Base-by-base conservation (phyloP, 352 stramenopile species). In the Phytopythium sindhum region DNA sequence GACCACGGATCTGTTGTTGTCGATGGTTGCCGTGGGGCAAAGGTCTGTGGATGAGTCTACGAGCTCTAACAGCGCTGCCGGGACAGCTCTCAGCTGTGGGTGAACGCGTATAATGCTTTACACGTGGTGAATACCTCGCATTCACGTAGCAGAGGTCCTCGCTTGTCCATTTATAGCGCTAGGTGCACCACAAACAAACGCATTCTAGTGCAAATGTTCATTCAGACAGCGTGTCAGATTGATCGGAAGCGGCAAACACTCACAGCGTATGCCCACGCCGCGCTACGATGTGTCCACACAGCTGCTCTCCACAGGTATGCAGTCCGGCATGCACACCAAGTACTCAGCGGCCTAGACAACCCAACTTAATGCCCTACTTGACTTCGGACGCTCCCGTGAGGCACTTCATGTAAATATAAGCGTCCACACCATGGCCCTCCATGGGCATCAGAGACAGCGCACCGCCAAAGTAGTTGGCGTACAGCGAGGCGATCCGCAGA, bases 361-460 rank as follows among this genome's bases (percentile, higher is more conserved):
- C 26, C n/a, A n/a, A n/a, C n/a, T n/a, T n/a, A n/a, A n/a, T 33
- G 15, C 0, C 23, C 54, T 86, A 90, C 73, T 90, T 89, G 68
- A 94, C 71, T 62, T 91, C 71, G 7, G 83, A 94, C 21, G 72
- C 77, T 60, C 81, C 77, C 0, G 81, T 91, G 63, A 94, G 80
- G 68, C 83, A 90, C 64, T 88, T 92, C 80, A 91, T 89, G 75
- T 94, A 92, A 81, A 94, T 89, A 80, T 94, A 94, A 61, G 85
- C 78, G 80, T 99, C 97, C 42, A 98, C 98, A 37, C 97, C 97
- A 72, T 98, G 98, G 28, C 97, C 97, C 60, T 99, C 97, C 95
- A 99, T 99, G 33, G 95, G 98, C 90, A 99, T 99, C 57, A 99
- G 93, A 66, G 89, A 94, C 50, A 99, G 79, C 70, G 99, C 97